phyloP scores from a whole-genome alignment of 108 stramenopile genomes.

The Cyclotella sp. region DNA sequence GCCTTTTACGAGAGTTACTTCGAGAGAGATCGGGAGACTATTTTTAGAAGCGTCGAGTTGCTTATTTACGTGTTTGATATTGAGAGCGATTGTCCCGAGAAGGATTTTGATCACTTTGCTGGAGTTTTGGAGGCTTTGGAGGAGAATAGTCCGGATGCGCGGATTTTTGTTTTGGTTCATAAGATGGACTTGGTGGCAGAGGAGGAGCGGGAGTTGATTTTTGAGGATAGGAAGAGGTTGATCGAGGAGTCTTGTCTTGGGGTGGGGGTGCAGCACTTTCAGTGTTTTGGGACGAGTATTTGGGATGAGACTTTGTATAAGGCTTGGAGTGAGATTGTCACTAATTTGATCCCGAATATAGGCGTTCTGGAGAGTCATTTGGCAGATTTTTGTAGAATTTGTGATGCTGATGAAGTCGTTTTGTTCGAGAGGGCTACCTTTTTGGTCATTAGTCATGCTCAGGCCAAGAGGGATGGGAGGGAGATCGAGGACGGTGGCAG shows the following conservation, averaged over 20 bases:
- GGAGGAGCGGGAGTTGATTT: slow-evolving; percentile 82
- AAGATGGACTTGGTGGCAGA: slow-evolving; percentile 98
- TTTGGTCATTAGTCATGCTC: slow-evolving; percentile 94
- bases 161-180: slow-evolving; percentile 97
- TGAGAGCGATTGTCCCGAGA: slow-evolving; percentile 88
- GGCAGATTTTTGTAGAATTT: slow-evolving; percentile 90
- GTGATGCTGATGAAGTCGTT: slow-evolving; percentile 99
- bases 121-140: slow-evolving; percentile 94
- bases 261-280: slow-evolving; percentile 81
- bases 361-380: slow-evolving; percentile 92
- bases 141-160: slow-evolving; percentile 94
- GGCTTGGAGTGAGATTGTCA: slow-evolving; percentile 97
- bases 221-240: slow-evolving; percentile 81
- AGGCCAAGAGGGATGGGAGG: slow-evolving; percentile 34
- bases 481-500: slow-evolving; percentile 16
- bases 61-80: slow-evolving; percentile 99
- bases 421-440: slow-evolving; percentile 98
- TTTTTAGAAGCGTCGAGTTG: slow-evolving; percentile 96
- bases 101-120: slow-evolving; percentile 91
- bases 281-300: slow-evolving; percentile 95
- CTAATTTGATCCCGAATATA: slow-evolving; percentile 97
- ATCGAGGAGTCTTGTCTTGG: slow-evolving; percentile 79
- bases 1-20: slow-evolving; percentile 98
- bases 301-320: slow-evolving; percentile 99
- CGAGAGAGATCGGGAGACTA: slow-evolving; percentile 96